These are phyloP conservation scores for Cladophialophora chaetospira DNA, from an alignment of 2,329 filamentous ascomycete species.

Conservation along the genomic window DNA sequence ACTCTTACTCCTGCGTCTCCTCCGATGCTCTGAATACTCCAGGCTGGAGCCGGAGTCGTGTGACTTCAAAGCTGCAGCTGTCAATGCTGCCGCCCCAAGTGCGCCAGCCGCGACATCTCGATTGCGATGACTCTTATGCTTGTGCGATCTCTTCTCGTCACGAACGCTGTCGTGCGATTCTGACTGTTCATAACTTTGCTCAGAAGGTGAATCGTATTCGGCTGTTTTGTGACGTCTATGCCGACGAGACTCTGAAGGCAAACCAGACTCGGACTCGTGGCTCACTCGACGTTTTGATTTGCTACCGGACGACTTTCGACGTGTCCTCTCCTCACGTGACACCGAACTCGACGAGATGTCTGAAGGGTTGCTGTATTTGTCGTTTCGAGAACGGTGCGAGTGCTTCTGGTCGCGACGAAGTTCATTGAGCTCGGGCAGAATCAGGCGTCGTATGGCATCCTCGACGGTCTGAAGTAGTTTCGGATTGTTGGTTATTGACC, in stretches of 20 bases:
- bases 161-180: conserved; percentile 50
- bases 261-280: conserved; percentile 59
- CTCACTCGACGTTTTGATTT: conserved; percentile 62
- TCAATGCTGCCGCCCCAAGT: conserved; percentile 59
- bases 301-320: conserved; percentile 51
- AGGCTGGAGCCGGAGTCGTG: conserved; percentile 66
- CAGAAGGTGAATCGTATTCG: conserved; percentile 51
- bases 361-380: conserved; percentile 64
- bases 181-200: conserved; percentile 47
- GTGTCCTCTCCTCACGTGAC: conserved; percentile 57
- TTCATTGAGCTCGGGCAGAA: conserved; percentile 86
- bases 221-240: conserved; percentile 58
- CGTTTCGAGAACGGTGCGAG: conserved; percentile 68
- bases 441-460: conserved; percentile 85
- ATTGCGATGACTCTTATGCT: conserved; percentile 52
- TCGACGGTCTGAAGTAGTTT: conserved; percentile 89
- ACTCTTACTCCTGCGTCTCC: conserved; percentile 53
- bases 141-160: conserved; percentile 55
- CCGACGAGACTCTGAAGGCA: conserved; percentile 56
- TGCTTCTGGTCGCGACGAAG: conserved; percentile 83
- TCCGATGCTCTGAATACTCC: conserved; percentile 43
- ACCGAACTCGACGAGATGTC: conserved; percentile 58
- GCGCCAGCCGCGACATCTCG: conserved; percentile 59
- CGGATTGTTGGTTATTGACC: conserved; percentile 82
- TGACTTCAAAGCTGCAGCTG: conserved; percentile 63